Percentiles rank a stretch among this genome's conserved stretches.
phyloP scores from a whole-genome alignment of 352 stramenopile species.

The Pythium phragmitis region DNA sequence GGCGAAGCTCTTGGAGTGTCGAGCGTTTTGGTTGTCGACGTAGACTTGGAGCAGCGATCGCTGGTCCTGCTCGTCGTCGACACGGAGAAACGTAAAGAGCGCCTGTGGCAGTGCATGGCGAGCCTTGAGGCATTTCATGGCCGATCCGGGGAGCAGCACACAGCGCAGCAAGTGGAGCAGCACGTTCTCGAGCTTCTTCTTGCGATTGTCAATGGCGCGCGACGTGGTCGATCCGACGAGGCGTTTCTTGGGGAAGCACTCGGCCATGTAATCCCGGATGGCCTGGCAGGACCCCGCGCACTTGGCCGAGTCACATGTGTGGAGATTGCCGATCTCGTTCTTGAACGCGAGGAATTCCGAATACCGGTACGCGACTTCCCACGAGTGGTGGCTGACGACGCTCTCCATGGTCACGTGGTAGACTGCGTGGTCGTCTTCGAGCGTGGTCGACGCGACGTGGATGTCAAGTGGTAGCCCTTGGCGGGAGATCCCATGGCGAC shows the following conservation, averaged over 20 bases:
- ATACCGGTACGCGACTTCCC: slow-evolving; percentile 59
- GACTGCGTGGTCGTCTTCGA: slow-evolving; percentile 40
- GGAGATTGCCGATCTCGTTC: slow-evolving; percentile 41
- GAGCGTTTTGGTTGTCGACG: slow-evolving; percentile 52
- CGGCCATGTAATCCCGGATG: slow-evolving; percentile 57
- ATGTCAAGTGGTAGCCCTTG: slow-evolving; percentile 49
- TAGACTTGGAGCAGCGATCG: slow-evolving; percentile 71
- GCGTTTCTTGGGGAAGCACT: slow-evolving; percentile 64
- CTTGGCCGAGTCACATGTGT: slow-evolving; percentile 55
- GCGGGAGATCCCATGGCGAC: background rate
- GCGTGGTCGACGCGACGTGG: slow-evolving; percentile 34
- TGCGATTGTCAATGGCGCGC: slow-evolving; percentile 39
- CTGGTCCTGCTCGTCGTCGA: slow-evolving; percentile 45
- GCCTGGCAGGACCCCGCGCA: slow-evolving; percentile 67
- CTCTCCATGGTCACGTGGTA: slow-evolving; percentile 56
- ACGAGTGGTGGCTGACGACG: slow-evolving; percentile 43
- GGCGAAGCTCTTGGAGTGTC: slow-evolving; percentile 32
- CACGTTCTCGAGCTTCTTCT: slow-evolving; percentile 60
- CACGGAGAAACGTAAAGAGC: slow-evolving; percentile 61
- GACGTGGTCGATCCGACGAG: slow-evolving; percentile 40
- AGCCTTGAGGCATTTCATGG: slow-evolving; percentile 64
- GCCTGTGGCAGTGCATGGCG: slow-evolving; percentile 47
- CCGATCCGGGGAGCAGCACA: slow-evolving; percentile 58
- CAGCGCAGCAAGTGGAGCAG: slow-evolving; percentile 64
- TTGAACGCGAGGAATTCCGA: slow-evolving; percentile 64